Conservation (phyloP, 2,329 filamentous ascomycete species). For the Exophiala sp. region DNA sequence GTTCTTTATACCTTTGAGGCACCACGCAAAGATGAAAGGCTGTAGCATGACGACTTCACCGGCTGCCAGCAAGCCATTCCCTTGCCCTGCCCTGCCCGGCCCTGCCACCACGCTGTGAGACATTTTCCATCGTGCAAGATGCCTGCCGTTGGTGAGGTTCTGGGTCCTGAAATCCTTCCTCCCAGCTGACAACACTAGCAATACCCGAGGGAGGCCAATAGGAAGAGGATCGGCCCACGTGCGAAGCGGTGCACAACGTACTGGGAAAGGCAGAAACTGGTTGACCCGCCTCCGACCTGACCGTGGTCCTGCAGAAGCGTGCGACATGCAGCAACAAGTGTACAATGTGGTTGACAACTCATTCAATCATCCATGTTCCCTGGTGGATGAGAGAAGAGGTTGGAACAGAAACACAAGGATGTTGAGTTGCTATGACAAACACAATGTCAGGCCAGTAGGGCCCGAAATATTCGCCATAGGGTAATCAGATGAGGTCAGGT, state of each 20-base stretch:
- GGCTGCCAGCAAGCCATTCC: background rate
- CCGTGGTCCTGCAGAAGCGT: constrained; percentile 1
- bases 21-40: background rate
- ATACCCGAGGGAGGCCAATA: background rate
- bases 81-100: too few relatives aligned
- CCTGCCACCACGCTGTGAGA: background rate
- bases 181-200: background rate
- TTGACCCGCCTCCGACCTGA: background rate
- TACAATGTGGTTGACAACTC: background rate
- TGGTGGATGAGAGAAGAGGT: background rate
- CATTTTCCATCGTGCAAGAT: background rate
- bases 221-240: background rate
- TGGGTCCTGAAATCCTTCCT: background rate
- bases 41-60: background rate
- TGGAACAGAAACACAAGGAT: background rate
- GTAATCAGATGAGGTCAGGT: background rate
- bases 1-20: background rate
- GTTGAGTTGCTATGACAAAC: background rate
- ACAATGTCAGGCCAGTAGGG: background rate
- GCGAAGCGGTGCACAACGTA: background rate
- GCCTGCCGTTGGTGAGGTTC: background rate
- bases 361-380: background rate
- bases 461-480: background rate
- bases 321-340: background rate
- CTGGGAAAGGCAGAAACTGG: background rate